Evolutionary conservation across 2,329 filamentous ascomycete genomes (phyloP), one percentile per base, ranked within the genome.

Genomic region (Colletotrichum noveboracense): DNA sequence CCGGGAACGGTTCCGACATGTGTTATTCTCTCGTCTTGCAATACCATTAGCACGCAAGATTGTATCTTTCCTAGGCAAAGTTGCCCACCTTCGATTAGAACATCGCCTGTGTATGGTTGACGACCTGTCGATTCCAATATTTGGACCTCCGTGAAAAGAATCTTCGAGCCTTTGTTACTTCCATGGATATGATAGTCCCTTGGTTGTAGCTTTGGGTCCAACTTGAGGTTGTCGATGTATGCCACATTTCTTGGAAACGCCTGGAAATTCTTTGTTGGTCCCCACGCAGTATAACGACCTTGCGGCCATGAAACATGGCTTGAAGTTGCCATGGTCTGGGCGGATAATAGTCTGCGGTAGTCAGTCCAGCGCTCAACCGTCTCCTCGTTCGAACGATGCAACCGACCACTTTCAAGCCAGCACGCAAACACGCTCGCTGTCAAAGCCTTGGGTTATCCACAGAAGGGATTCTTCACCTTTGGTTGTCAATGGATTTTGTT

Each of bases 381-480:
- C 18, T 48, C 0, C 3, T 48, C 43, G 16, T 48, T 48, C 43
- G 18, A 12, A 18, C 10, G 43, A 48, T 48, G n/a, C 43, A 48
- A 12, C 10, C 3, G 18, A 21, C 10, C 18, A 48, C 38, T 10
- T 48, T 48, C 18, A 48, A 48, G 10, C 9, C 18, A 48, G 43
- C 18, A 48, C 18, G 0, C 43, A 21, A 48, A 12, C 0, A 48
- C 43, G 1, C 43, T 48, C 18, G 43, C 18, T 0, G 9, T 21
- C 1, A n/a, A 1, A 13, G n/a, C 18, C 18, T 48, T 48, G n/a
- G 0, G 2, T 3, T 0, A 7, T 48, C 3, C 0, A 7, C 18
- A 21, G 10, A 0, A n/a, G 16, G 0, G 43, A 21, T 7, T 12
- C 43, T 48, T 7, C 5, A 48, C 43, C 9, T 48, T 48, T 12